Percentiles rank a stretch among this genome's conserved stretches.
Conservation (phyloP, 805 yeast species). For the Priceomyces haplophilus region DNA sequence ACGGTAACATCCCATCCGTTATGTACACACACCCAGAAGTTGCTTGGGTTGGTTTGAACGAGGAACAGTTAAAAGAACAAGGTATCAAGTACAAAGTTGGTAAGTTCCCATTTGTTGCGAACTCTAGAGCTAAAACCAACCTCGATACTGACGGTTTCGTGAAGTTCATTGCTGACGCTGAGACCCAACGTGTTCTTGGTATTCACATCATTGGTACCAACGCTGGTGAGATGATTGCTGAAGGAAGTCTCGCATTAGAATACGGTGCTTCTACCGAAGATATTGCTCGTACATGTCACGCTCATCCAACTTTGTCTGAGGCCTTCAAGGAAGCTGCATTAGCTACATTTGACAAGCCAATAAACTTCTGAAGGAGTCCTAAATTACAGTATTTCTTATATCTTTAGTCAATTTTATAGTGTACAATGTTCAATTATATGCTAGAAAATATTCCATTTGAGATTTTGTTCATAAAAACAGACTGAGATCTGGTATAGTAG, state of each 20-base stretch:
- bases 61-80: slow-evolving; percentile 88
- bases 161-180: slow-evolving; percentile 92
- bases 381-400: neutral
- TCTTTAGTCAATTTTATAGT: neutral
- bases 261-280: slow-evolving; percentile 99
- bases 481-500: neutral
- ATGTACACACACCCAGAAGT: slow-evolving; percentile 99
- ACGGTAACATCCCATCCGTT: slow-evolving; percentile 95
- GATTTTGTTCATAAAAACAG: neutral
- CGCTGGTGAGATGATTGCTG: slow-evolving; percentile 99
- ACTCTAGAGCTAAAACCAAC: slow-evolving; percentile 99
- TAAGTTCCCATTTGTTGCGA: slow-evolving; percentile 97
- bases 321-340: slow-evolving; percentile 98
- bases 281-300: slow-evolving; percentile 95
- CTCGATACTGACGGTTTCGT: slow-evolving; percentile 96
- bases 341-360: slow-evolving; percentile 87
- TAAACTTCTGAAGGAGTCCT: slow-evolving; percentile 58
- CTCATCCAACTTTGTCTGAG: slow-evolving; percentile 97
- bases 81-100: slow-evolving; percentile 92
- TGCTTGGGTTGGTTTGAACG: slow-evolving; percentile 98
- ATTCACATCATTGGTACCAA: slow-evolving; percentile 96
- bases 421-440: neutral
- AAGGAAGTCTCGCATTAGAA: slow-evolving; percentile 95
- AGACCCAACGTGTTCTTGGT: slow-evolving; percentile 94
- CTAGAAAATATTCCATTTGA: neutral